Percentiles rank a stretch among this genome's conserved stretches.
Conservation (phyloP, 1,284 basidiomycete genomes). For the Veloporphyrellus conicus region DNA sequence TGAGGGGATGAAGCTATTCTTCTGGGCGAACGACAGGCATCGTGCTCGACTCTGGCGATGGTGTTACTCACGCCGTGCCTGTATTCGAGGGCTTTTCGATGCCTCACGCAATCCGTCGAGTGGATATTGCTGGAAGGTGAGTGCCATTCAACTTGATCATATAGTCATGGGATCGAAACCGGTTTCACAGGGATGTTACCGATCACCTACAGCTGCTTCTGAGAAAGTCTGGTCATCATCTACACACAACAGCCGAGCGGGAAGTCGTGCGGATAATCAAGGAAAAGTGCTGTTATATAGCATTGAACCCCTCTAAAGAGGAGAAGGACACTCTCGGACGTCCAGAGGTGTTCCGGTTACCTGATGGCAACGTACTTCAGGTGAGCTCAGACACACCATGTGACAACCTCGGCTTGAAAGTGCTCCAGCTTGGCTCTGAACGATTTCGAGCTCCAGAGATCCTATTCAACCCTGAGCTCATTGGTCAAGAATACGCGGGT, state of each 20-base stretch:
- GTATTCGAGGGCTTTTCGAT: conserved; percentile 99
- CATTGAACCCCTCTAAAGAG: conserved; percentile 87
- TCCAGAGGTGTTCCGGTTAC: conserved; percentile 87
- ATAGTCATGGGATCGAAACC: conserved; percentile 13
- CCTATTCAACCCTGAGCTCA: conserved; percentile 94
- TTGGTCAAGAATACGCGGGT: conserved; percentile 94
- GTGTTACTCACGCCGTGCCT: conserved; percentile 97
- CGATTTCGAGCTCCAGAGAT: conserved; percentile 97
- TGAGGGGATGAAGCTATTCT: conserved; percentile 71
- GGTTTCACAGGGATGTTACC: conserved; percentile 77
- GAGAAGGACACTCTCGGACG: conserved; percentile 84
- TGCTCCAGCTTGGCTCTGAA: conserved; percentile 80
- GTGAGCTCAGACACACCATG: conserved; percentile 42
- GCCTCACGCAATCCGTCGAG: conserved; percentile 94
- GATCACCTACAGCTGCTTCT: conserved; percentile 93
- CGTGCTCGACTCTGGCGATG: conserved; percentile 97
- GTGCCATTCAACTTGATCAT: conserved; percentile 16
- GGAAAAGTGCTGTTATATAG: conserved; percentile 96
- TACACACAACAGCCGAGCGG: conserved; percentile 95
- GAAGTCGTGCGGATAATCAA: conserved; percentile 98
- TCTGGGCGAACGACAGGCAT: conserved; percentile 99
- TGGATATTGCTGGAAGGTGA: conserved; percentile 93
- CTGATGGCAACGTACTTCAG: conserved; percentile 92
- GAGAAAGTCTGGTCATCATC: conserved; percentile 90
- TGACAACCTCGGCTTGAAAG: conserved; percentile 6